Evolutionary conservation across 2,329 filamentous ascomycete genomes (phyloP), one percentile per base, ranked within the genome.

Genomic region (Hypoxylon sp.): DNA sequence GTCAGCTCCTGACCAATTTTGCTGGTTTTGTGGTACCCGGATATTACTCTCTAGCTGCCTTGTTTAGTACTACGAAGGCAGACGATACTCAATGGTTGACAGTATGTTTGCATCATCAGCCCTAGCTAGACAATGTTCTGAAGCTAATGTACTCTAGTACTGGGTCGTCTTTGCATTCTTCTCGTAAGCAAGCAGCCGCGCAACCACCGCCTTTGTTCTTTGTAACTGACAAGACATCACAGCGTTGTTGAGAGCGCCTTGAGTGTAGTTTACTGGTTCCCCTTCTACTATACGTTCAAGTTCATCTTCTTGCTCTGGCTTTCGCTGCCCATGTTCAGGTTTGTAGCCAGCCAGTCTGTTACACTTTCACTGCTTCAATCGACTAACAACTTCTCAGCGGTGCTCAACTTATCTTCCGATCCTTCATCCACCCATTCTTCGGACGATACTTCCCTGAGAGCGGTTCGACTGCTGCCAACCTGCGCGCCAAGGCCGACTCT

Each of bases 241-340:
- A 89, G 86, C 68, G 91, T 96, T 52, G 78, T 93, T 74, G 93
- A 96, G 87, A 94, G 91, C 80, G 86, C 91, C 67, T 82, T 96
- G 76, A 94, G 87, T 82, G 91, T 93, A 70, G 91, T 95, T 70
- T 96, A 96, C 87, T 96, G 92, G 92, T 93, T 96, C 85, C 91
- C 96, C 78, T 99, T 99, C 86, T 99, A 99, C 91, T 99, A 93
- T 84, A 95, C 94, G 79, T 98, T 99, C 91, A 99, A 99, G 88
- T 97, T 99, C 79, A 85, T 96, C 78, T 91, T 98, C 80, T 87
- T 98, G 76, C 90, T 99, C 80, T 99, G 96, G 96, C 94, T 99
- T 84, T 90, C 95, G 74, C 93, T 99, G 77, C 96, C 96, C 80
- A 88, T 92, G 81, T 97, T 96, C 85, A 86, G 86, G 95, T 97